Evolutionary conservation across 2,329 filamentous ascomycete genomes (phyloP).

Genomic region (Beauveria rudraprayagi): DNA sequence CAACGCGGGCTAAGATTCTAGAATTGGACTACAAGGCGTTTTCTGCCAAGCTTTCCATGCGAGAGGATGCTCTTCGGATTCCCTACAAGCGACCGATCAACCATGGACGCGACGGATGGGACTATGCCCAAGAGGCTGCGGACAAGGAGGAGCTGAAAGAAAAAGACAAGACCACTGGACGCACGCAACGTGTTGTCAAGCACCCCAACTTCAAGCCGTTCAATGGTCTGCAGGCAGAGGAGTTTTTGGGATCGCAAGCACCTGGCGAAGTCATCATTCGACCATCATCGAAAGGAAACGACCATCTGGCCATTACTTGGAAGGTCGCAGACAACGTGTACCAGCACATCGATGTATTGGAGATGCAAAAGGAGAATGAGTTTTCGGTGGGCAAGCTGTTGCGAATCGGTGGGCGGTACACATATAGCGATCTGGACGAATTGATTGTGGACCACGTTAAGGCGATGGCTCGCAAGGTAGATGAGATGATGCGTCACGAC

Average conservation of each 20-base stretch:
- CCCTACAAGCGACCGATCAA: constrained; percentile 64
- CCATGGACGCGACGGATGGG: constrained; percentile 75
- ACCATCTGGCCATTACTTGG: constrained; percentile 95
- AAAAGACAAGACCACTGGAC: constrained; percentile 77
- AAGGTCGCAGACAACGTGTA: constrained; percentile 96
- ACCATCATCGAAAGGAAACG: constrained; percentile 88
- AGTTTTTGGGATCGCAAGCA: constrained; percentile 80
- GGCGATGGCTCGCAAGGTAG: constrained; percentile 95
- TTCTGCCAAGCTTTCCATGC: constrained; percentile 71
- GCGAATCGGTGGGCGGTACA: constrained; percentile 80
- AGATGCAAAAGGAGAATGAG: constrained; percentile 94
- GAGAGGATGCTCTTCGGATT: constrained; percentile 70
- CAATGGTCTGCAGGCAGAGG: constrained; percentile 85
- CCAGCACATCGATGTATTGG: constrained; percentile 94
- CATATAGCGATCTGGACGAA: constrained; percentile 93
- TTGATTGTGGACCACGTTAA: constrained; percentile 95
- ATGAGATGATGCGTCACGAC: constrained; percentile 90
- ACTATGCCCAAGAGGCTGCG: constrained; percentile 68
- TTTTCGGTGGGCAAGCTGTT: constrained; percentile 85
- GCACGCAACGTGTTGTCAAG: constrained; percentile 91
- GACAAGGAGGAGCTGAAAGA: constrained; percentile 79
- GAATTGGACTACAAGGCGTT: constrained; percentile 85
- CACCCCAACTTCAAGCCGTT: constrained; percentile 93
- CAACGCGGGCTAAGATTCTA: constrained; percentile 77
- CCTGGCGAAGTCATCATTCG: constrained; percentile 90